phyloP scores from a whole-genome alignment of 306 rosid genomes.

The Senna siamea region DNA sequence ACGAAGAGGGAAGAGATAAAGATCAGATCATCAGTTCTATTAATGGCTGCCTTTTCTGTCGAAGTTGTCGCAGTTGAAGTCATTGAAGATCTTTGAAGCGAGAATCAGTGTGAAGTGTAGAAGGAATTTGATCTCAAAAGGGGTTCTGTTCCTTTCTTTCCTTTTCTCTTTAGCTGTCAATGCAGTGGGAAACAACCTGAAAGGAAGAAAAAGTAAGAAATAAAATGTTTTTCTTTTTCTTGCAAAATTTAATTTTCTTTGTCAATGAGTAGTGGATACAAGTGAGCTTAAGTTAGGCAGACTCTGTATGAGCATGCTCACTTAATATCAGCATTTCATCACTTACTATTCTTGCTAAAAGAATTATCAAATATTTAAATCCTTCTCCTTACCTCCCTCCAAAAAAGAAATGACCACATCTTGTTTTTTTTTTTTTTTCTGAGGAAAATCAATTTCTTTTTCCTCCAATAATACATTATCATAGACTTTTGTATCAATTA shows the following conservation, averaged over 20 bases:
- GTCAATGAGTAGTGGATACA: conserved; percentile 42
- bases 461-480: no score
- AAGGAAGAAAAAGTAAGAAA: conserved; percentile 44
- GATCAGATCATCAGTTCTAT: conserved; percentile 28
- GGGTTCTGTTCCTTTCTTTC: conserved; percentile 38
- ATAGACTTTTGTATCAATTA: no score
- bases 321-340: conserved; percentile 27
- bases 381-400: not conserved
- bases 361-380: not conserved
- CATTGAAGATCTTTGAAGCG: conserved; percentile 36
- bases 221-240: conserved; percentile 33
- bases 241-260: conserved; percentile 49
- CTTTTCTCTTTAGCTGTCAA: conserved; percentile 50
- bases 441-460: not conserved
- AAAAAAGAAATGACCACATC: not conserved
- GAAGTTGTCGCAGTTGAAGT: conserved; percentile 35
- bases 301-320: conserved; percentile 41
- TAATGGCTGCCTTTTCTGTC: conserved; percentile 28
- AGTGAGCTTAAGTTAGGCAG: no score
- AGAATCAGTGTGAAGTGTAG: conserved; percentile 39
- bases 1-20: conserved; percentile 50
- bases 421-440: not conserved
- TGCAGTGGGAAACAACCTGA: conserved; percentile 64
- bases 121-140: conserved; percentile 53
- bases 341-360: conserved; percentile 29